phyloP scores from a whole-genome alignment of 371 early-diverging fungal genomes.

The Mortierella sp. region DNA sequence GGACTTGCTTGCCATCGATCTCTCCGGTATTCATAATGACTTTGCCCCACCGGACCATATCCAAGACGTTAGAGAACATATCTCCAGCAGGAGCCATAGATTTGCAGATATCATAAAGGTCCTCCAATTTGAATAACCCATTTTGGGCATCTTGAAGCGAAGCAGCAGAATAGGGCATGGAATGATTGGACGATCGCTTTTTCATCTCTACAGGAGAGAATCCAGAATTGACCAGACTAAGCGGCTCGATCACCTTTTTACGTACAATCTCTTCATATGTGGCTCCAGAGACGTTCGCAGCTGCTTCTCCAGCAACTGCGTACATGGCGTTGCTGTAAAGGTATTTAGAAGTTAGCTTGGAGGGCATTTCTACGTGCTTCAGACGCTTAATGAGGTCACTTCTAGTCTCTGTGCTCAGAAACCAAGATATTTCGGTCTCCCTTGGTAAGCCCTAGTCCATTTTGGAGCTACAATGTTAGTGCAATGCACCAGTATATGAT shows the following conservation, averaged over 20 bases:
- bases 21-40: not conserved
- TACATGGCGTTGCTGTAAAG: constrained; percentile 3
- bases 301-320: too few species aligned
- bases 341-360: not conserved
- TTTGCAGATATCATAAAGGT: not conserved
- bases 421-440: not conserved
- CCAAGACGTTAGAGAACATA: constrained; percentile 4
- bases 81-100: not conserved
- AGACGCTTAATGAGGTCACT: not conserved
- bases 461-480: not conserved
- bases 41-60: not conserved
- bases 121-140: not conserved
- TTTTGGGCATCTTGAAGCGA: constrained; percentile 2
- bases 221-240: not conserved
- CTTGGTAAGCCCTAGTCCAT: not conserved
- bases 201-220: not conserved
- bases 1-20: not conserved
- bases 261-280: not conserved
- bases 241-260: not conserved
- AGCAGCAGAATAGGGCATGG: not conserved
- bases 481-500: not conserved
- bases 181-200: not conserved
- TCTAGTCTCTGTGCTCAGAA: not conserved
- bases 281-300: not conserved
- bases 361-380: not conserved